Evolutionary conservation across 2,329 filamentous ascomycete genomes (phyloP).

Genomic region (Aspergillus sclerotialis): DNA sequence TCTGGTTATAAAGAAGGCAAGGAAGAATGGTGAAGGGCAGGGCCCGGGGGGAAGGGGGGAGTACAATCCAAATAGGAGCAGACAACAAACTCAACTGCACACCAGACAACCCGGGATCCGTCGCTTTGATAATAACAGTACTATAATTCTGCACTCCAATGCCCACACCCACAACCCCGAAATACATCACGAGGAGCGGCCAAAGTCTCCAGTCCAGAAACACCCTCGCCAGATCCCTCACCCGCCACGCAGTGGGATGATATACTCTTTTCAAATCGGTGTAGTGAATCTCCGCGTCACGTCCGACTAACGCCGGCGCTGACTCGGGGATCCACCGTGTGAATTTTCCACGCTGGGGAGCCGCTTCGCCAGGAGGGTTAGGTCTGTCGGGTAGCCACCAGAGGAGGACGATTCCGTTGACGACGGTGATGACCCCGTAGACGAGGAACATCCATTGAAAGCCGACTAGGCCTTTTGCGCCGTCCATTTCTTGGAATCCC

Average conservation of each 20-base stretch:
- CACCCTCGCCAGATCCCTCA: conserved; percentile 63
- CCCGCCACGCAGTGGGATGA: conserved; percentile 63
- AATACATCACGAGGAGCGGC: conserved; percentile 86
- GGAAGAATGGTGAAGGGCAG: background rate
- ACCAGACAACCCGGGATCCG: conserved; percentile 64
- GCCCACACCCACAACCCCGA: conserved; percentile 86
- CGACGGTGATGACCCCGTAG: conserved; percentile 68
- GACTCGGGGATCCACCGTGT: conserved; percentile 49
- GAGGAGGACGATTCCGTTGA: conserved; percentile 65
- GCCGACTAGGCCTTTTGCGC: conserved; percentile 64
- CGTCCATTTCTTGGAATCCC: conserved; percentile 88
- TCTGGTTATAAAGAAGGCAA: no score
- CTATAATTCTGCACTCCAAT: conserved; percentile 86
- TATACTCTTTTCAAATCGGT: conserved; percentile 76
- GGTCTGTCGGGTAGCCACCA: conserved; percentile 92
- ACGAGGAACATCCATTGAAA: conserved; percentile 70
- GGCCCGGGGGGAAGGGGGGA: conserved; percentile 22
- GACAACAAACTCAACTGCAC: conserved; percentile 75
- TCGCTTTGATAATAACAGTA: conserved; percentile 75
- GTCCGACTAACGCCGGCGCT: conserved; percentile 64
- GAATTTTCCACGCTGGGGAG: conserved; percentile 5
- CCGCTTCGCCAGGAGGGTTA: conserved; percentile 51
- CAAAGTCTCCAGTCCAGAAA: conserved; percentile 82
- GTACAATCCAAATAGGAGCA: conserved; percentile 85
- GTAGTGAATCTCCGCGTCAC: conserved; percentile 77